A percentile compares a stretch with the other conserved stretches of the same genome.
phyloP scores from a whole-genome alignment of 2,329 filamentous ascomycete species.

The Leptodontidium sp. region DNA sequence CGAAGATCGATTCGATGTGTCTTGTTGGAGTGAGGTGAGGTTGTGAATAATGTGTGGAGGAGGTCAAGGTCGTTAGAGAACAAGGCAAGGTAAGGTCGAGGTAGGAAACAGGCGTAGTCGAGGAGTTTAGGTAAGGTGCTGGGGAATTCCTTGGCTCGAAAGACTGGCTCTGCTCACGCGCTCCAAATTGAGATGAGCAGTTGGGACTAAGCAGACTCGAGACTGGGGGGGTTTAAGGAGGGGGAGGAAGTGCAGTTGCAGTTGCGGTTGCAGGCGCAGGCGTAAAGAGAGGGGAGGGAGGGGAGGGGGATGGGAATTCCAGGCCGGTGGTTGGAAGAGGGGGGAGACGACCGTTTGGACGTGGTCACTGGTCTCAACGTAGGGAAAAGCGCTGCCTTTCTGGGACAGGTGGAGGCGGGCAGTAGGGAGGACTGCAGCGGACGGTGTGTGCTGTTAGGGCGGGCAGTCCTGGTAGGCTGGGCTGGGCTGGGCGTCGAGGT shows the following conservation, averaged over 20 bases:
- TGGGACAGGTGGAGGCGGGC: conserved; percentile 17
- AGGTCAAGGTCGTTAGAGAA: conserved; percentile 40
- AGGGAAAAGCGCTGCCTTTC: conserved; percentile 19
- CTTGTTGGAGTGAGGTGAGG: conserved; percentile 18
- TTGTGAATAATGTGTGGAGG: conserved; percentile 37
- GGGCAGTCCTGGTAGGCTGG: conserved; percentile 1
- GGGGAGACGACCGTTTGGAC: conserved; percentile 32
- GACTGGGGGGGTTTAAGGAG: conserved; percentile 30
- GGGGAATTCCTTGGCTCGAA: conserved; percentile 43
- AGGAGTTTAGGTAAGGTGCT: conserved; percentile 39
- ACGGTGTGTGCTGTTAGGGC: conserved; percentile 13
- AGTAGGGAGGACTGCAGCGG: conserved; percentile 20
- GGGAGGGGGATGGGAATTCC: conserved; percentile 21
- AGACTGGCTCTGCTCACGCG: conserved; percentile 48
- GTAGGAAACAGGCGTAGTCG: conserved; percentile 20
- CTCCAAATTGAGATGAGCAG: conserved; percentile 45
- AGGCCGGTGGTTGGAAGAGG: conserved; percentile 37
- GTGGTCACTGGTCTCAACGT: conserved; percentile 30
- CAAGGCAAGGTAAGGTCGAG: conserved; percentile 29
- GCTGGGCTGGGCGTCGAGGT: neutral
- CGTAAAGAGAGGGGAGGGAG: neutral
- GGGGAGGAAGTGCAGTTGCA: conserved; percentile 4
- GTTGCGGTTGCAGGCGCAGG: neutral
- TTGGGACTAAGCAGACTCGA: conserved; percentile 39
- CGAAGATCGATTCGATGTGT: conserved; percentile 23